These are phyloP conservation scores for Penicillium oxalicum DNA, from an alignment of 2,329 filamentous ascomycete genomes.

Conservation along the genomic window DNA sequence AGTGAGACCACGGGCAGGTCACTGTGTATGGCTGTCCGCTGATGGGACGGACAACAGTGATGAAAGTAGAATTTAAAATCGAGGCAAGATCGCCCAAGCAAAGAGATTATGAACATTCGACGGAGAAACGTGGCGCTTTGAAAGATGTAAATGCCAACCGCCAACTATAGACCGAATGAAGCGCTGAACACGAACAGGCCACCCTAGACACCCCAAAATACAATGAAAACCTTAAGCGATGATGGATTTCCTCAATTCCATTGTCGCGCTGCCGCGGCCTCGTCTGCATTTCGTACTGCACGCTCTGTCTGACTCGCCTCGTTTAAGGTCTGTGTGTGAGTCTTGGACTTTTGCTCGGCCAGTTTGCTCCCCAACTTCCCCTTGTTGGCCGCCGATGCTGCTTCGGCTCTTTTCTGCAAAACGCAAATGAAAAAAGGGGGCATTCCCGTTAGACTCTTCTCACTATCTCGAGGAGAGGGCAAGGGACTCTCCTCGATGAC, in stretches of 20 bases:
- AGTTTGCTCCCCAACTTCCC: conserved; percentile 68
- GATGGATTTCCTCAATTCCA: conserved; percentile 45
- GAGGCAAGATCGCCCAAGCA: too few relatives aligned
- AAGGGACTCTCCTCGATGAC: too few relatives aligned
- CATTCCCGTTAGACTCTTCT: background rate
- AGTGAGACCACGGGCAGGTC: too few relatives aligned
- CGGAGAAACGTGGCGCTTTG: too few relatives aligned
- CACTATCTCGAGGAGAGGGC: too few relatives aligned
- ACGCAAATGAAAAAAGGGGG: background rate
- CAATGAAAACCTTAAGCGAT: too few relatives aligned
- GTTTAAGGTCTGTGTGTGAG: conserved; percentile 60
- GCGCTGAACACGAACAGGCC: background rate
- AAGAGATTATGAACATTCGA: too few relatives aligned
- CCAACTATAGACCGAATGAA: background rate
- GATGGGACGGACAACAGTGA: too few relatives aligned
- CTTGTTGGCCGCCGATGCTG: conserved; percentile 42
- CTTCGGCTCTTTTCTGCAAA: conserved; percentile 59
- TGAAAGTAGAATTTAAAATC: too few relatives aligned
- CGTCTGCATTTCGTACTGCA: conserved; percentile 62
- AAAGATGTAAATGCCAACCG: too few relatives aligned
- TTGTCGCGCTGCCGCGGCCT: conserved; percentile 50
- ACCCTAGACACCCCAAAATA: background rate
- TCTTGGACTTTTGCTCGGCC: conserved; percentile 69
- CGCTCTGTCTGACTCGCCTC: conserved; percentile 62
- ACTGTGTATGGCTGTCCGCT: too few relatives aligned